A percentile compares a stretch with the other conserved stretches of the same genome.
Evolutionary conservation across 2,329 filamentous ascomycete genomes (phyloP).

Genomic region (Phyllosticta paracitricarpa): DNA sequence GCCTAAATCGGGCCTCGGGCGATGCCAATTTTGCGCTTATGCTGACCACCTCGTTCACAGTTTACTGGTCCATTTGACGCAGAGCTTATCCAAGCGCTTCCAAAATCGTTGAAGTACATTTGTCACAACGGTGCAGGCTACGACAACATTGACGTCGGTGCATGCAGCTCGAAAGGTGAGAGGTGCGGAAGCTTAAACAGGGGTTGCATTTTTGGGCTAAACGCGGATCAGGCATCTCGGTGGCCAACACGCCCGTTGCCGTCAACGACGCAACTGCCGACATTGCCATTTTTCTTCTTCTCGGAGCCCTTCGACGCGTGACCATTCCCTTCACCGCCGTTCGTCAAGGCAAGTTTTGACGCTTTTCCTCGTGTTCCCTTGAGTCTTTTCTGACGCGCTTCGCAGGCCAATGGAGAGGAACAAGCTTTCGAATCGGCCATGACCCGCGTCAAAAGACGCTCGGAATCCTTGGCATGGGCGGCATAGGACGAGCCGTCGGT

Average conservation of each 20-base stretch:
- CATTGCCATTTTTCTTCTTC: conserved; percentile 41
- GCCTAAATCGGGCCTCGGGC: neutral
- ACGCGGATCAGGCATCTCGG: conserved; percentile 27
- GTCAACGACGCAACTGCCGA: conserved; percentile 44
- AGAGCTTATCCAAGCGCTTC: conserved; percentile 33
- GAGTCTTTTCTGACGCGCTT: conserved; percentile 9
- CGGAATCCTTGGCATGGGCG: conserved; percentile 51
- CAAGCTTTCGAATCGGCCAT: conserved; percentile 37
- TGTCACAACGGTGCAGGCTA: conserved; percentile 46
- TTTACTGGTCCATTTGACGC: conserved; percentile 38
- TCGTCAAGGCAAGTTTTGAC: conserved; percentile 27
- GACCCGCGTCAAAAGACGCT: conserved; percentile 44
- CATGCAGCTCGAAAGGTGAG: conserved; percentile 35
- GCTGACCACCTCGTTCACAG: conserved; percentile 1
- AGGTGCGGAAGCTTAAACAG: neutral
- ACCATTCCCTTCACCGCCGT: conserved; percentile 38
- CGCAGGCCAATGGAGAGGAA: conserved; percentile 25
- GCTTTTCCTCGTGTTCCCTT: neutral
- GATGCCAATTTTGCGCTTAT: neutral
- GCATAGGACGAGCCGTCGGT: conserved; percentile 44
- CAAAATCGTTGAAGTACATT: conserved; percentile 33
- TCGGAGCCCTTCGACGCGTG: conserved; percentile 42
- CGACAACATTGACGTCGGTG: conserved; percentile 48
- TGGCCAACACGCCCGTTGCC: conserved; percentile 39
- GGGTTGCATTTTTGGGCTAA: conserved; percentile 18